A percentile compares a stretch with the other conserved stretches of the same genome.
Evolutionary conservation across 2,329 filamentous ascomycete species (phyloP).

Genomic region (Scleromitrula shiraiana): DNA sequence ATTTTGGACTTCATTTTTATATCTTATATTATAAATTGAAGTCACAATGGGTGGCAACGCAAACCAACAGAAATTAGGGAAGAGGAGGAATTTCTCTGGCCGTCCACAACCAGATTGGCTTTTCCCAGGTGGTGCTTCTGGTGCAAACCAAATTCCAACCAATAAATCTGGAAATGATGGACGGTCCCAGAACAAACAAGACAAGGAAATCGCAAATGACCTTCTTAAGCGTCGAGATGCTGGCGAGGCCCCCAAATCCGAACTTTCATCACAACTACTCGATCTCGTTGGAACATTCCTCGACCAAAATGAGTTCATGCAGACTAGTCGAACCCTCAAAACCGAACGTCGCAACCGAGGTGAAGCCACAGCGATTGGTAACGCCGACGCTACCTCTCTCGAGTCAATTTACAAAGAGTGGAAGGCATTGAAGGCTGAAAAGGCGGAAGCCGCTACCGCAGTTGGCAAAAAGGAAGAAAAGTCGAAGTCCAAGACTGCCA

Average conservation of each 20-base stretch:
- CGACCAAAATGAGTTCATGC: conserved; percentile 54
- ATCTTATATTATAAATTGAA: conserved; percentile 1
- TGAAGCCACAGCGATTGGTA: conserved; percentile 36
- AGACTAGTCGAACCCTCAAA: conserved; percentile 53
- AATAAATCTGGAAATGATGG: conserved; percentile 15
- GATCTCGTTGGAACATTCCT: conserved; percentile 61
- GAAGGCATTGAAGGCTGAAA: conserved; percentile 26
- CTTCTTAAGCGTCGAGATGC: conserved; percentile 23
- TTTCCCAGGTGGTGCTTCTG: conserved; percentile 21
- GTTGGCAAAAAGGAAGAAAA: conserved; percentile 11
- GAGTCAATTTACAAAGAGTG: conserved; percentile 33
- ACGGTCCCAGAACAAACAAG: conserved; percentile 21
- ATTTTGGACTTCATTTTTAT: neutral
- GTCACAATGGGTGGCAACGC: conserved; percentile 24
- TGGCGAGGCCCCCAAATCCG: conserved; percentile 23
- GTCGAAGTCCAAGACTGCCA: conserved; percentile 17
- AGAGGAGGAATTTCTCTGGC: conserved; percentile 21
- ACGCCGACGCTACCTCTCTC: conserved; percentile 30
- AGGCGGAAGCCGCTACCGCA: conserved; percentile 3
- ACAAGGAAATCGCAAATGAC: conserved; percentile 25
- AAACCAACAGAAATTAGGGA: conserved; percentile 28
- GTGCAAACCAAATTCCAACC: conserved; percentile 15
- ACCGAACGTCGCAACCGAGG: conserved; percentile 47
- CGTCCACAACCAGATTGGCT: conserved; percentile 28
- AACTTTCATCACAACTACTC: conserved; percentile 53